Conservation (phyloP, 139 green algal genomes). For the Chlamydomonas urium region DNA sequence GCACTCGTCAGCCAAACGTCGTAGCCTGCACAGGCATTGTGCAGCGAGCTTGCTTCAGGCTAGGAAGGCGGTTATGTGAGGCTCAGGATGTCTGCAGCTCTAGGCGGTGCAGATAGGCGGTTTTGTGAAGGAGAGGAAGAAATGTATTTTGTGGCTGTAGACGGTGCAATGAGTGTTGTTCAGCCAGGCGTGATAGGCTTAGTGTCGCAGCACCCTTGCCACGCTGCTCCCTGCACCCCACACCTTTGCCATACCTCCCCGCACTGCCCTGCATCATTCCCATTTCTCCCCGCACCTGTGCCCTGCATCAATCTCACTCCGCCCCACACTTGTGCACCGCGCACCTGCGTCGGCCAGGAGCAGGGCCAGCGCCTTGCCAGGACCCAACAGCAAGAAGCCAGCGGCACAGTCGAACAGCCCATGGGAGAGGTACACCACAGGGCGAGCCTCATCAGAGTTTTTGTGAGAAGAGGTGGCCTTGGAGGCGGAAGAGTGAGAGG, state of each 20-base stretch:
- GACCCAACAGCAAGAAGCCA: constrained; percentile 68
- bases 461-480: too few species aligned
- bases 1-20: constrained; percentile 64
- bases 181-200: too few species aligned
- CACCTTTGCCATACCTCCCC: too few species aligned
- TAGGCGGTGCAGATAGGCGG: background rate
- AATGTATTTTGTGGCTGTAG: too few species aligned
- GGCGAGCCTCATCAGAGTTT: too few species aligned
- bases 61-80: background rate
- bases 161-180: too few species aligned
- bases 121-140: background rate
- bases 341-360: constrained; percentile 64
- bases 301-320: background rate
- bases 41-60: background rate
- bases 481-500: too few species aligned
- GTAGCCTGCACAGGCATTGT: constrained; percentile 3
- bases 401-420: constrained; percentile 72
- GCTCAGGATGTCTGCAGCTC: background rate
- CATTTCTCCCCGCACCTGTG: too few species aligned
- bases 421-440: too few species aligned
- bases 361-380: constrained; percentile 56
- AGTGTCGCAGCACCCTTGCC: too few species aligned
- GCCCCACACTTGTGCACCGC: background rate
- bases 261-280: too few species aligned
- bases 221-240: too few species aligned